Percentiles rank a stretch among this genome's conserved stretches.
phyloP scores from a whole-genome alignment of 192 early-diverging fungal species.

The Dissophora globulifera region DNA sequence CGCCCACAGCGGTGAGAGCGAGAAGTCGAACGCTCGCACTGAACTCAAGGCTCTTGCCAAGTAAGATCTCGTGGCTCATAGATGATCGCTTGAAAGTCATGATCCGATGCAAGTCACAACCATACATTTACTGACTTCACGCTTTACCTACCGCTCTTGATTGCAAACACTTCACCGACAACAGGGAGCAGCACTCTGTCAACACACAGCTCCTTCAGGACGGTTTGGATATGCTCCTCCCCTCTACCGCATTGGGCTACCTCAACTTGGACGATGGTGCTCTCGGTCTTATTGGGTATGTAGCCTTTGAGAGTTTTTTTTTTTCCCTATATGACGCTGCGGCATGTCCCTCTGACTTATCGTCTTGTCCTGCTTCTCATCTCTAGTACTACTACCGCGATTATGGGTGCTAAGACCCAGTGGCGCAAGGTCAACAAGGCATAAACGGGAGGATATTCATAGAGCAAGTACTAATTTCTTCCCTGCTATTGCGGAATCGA shows the following conservation, averaged over 20 bases:
- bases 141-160: too few species aligned
- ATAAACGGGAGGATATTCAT: neutral
- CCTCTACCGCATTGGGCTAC: slow-evolving; percentile 74
- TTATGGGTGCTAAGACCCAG: slow-evolving; percentile 71
- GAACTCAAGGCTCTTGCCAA: slow-evolving; percentile 56
- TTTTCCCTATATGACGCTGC: neutral
- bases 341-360: neutral
- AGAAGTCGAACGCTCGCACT: slow-evolving; percentile 50
- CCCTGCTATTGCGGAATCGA: too few species aligned
- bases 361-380: neutral
- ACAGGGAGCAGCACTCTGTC: slow-evolving; percentile 67
- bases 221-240: slow-evolving; percentile 75
- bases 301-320: neutral
- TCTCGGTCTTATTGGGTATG: slow-evolving; percentile 76
- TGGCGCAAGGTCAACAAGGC: slow-evolving; percentile 62
- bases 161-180: too few species aligned
- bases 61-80: slow-evolving; percentile 41
- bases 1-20: slow-evolving; percentile 32
- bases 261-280: slow-evolving; percentile 72
- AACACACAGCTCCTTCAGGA: slow-evolving; percentile 71
- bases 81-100: too few species aligned
- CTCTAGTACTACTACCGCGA: slow-evolving; percentile 68
- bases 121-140: slow-evolving; percentile 10
- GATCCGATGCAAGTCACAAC: too few species aligned
- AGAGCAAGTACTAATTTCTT: neutral